These are phyloP conservation scores for Aspergillus conjunctus DNA, from an alignment of 495 filamentous ascomycete genomes.

Conservation along the genomic window DNA sequence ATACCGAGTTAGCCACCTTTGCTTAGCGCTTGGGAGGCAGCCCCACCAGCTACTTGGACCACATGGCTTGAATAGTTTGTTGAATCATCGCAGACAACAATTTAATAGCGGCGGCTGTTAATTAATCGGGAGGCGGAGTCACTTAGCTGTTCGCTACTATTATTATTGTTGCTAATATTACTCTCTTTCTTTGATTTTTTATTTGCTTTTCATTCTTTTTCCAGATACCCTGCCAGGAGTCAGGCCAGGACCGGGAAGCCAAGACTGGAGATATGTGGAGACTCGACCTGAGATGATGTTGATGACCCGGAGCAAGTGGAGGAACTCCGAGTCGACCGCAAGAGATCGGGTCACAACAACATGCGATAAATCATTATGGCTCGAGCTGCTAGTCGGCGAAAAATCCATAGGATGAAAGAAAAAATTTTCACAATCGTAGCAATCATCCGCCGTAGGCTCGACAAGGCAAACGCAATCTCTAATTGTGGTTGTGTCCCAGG, in stretches of 20 bases:
- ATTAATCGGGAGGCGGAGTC: background rate
- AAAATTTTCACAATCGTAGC: slow-evolving; percentile 8
- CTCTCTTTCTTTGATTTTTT: background rate
- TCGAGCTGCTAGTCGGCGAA: too few relatives aligned
- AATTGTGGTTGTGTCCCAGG: slow-evolving; percentile 17
- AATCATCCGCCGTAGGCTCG: slow-evolving; percentile 1
- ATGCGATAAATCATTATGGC: background rate
- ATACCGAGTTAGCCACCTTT: background rate
- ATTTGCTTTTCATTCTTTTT: background rate
- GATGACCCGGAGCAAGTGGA: slow-evolving; percentile 17
- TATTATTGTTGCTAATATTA: background rate
- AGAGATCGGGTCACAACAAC: background rate
- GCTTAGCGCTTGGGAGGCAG: slow-evolving; percentile 8
- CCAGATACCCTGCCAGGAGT: background rate
- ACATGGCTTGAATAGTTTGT: slow-evolving; percentile 20
- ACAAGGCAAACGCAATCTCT: slow-evolving; percentile 7
- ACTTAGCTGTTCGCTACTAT: background rate
- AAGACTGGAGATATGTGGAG: slow-evolving; percentile 16
- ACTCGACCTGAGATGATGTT: slow-evolving; percentile 3
- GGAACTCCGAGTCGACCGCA: slow-evolving; percentile 12
- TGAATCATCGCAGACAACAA: slow-evolving; percentile 7
- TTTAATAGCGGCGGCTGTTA: background rate
- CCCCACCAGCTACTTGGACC: slow-evolving; percentile 16
- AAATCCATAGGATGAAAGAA: background rate
- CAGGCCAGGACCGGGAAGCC: slow-evolving; percentile 1